These are phyloP conservation scores for Alternaria viburni DNA, from an alignment of 2,329 filamentous ascomycete genomes.

Conservation along the genomic window DNA sequence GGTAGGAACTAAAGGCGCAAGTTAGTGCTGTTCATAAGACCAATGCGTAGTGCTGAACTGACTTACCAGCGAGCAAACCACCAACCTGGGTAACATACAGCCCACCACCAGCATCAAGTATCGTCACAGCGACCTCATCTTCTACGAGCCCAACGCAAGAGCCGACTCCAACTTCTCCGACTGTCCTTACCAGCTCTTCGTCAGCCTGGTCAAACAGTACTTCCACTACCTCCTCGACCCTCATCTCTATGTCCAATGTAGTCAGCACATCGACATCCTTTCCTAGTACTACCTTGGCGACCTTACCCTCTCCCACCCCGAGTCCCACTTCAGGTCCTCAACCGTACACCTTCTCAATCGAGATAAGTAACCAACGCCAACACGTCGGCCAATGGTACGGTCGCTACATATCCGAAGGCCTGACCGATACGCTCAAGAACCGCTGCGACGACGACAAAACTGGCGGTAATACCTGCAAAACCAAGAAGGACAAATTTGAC, in stretches of 20 bases:
- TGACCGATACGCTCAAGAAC: neutral
- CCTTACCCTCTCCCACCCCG: neutral
- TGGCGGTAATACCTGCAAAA: neutral
- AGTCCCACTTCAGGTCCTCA: neutral
- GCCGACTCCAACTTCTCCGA: neutral
- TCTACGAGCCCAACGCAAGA: neutral
- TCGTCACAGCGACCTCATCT: neutral
- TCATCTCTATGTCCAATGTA: neutral
- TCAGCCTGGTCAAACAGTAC: neutral
- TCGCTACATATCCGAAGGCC: neutral
- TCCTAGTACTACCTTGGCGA: neutral
- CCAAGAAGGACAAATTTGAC: neutral
- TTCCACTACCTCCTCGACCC: neutral
- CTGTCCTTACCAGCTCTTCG: neutral
- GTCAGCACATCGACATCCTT: neutral
- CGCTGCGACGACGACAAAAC: neutral
- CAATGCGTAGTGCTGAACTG: neutral
- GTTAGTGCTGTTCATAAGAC: neutral
- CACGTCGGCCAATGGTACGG: slow-evolving; percentile 7
- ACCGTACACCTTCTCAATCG: neutral
- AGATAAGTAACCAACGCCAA: slow-evolving; percentile 9
- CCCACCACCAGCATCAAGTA: neutral
- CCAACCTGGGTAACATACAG: neutral
- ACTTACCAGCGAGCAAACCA: neutral
- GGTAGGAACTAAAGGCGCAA: neutral